Conservation (phyloP, 164 flowering plant species). For the Umbellularia californica region DNA sequence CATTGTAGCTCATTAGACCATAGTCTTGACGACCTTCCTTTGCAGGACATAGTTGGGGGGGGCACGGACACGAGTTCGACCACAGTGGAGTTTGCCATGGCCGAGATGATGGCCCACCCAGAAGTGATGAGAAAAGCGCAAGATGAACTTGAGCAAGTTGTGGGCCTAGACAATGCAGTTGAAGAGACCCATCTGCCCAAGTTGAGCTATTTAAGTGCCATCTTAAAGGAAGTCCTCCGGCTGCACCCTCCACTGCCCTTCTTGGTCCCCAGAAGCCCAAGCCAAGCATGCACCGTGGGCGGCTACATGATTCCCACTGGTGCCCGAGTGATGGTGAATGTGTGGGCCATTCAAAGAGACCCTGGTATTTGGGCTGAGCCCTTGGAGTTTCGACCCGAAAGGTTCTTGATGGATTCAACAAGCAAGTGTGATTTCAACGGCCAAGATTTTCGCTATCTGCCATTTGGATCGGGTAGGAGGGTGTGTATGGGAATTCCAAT, state of each 20-base stretch:
- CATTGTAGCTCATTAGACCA: too few species aligned
- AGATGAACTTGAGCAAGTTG: background rate
- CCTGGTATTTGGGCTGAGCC: background rate
- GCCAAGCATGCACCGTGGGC: background rate
- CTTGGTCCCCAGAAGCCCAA: constrained; percentile 1
- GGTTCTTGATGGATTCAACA: background rate
- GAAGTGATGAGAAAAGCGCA: background rate
- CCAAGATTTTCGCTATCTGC: background rate
- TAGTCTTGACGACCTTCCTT: too few species aligned
- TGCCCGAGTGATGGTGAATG: constrained; percentile 1
- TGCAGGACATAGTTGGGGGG: background rate
- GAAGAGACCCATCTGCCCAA: constrained; percentile 2
- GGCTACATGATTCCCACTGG: constrained; percentile 2
- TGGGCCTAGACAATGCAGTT: background rate
- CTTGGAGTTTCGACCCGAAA: constrained; percentile 3
- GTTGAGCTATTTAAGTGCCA: background rate
- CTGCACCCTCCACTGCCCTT: constrained; percentile 1
- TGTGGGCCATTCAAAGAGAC: constrained; percentile 10
- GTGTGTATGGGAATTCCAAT: constrained; percentile 3
- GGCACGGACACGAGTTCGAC: constrained; percentile 3
- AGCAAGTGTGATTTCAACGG: constrained; percentile 5
- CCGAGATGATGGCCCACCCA: constrained; percentile 4
- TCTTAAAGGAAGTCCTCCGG: constrained; percentile 2
- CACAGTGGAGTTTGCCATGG: background rate
- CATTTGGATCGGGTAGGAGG: constrained; percentile 7